Evolutionary conservation across 768 basidiomycete genomes (phyloP).

Genomic region (Mycena indigotica): DNA sequence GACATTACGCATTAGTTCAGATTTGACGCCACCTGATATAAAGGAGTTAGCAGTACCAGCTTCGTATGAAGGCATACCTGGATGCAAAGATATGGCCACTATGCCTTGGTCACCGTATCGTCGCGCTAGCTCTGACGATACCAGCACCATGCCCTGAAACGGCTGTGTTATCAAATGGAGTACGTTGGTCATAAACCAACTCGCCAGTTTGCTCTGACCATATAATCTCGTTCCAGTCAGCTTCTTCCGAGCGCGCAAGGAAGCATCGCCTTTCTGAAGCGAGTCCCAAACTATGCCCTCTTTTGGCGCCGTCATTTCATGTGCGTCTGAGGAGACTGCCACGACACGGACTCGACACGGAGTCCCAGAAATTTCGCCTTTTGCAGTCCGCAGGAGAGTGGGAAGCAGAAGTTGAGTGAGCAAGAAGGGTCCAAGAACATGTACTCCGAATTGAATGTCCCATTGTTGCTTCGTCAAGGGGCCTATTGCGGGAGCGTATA

Average conservation of each 20-base stretch:
- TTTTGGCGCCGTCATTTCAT: constrained; percentile 26
- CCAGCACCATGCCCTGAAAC: constrained; percentile 33
- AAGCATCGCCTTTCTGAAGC: constrained; percentile 30
- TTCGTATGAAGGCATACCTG: constrained; percentile 22
- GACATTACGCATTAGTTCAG: constrained; percentile 31
- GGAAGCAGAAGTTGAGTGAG: constrained; percentile 37
- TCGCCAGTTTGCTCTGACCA: constrained; percentile 44
- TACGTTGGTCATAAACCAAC: constrained; percentile 6
- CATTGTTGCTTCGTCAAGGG: constrained; percentile 33
- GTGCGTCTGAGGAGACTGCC: constrained; percentile 26
- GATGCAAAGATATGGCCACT: constrained; percentile 34
- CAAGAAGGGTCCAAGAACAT: constrained; percentile 36
- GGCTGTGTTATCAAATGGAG: not conserved
- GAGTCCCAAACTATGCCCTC: constrained; percentile 35
- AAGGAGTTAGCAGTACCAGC: not conserved
- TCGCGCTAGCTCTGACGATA: constrained; percentile 33
- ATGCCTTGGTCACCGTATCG: constrained; percentile 33
- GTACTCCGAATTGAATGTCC: constrained; percentile 39
- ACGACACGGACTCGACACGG: constrained; percentile 32
- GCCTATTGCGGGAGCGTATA: constrained; percentile 32
- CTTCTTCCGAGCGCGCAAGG: constrained; percentile 24
- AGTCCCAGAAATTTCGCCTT: constrained; percentile 26
- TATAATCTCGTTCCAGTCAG: constrained; percentile 25
- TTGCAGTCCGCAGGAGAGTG: constrained; percentile 30
- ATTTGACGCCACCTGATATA: constrained; percentile 25